Evolutionary conservation across 1,284 basidiomycete species (phyloP), one percentile per base, ranked within the genome.

Genomic region (Athelia sp.): DNA sequence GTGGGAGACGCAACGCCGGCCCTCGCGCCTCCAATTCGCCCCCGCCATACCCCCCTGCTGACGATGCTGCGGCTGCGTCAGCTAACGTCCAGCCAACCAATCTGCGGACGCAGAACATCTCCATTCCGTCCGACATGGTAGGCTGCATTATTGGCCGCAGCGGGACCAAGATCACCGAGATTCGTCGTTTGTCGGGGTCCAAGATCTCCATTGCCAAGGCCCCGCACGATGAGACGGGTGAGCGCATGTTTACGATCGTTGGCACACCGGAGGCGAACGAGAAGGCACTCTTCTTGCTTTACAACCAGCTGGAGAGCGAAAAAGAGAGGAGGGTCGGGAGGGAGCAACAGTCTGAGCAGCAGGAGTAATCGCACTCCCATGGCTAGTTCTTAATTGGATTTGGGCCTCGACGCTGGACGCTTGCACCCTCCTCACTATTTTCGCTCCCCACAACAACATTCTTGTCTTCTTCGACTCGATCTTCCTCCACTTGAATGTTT

Each of bases 241-340:
- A 99, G 74, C 81, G 96, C 59, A 98, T 99, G 95, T 99, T 99
- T 73, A 98, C 97, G 52, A 98, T 99, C 65, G 82, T 98, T 53
- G 96, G 96, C 51, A 95, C 94, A 4, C 89, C 93, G 46, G 95
- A 98, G 71, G 89, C 92, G 56, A 95, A 94, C 65, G 95, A 97
- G 73, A 94, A 95, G 72, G 96, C 96, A 2, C 75, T 99, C 49
- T 98, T 96, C 79, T 74, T 99, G 56, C 80, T 99, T 53, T 99
- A 99, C 76, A 96, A 97, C 64, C 93, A 96, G 67, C 76, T 97
- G 58, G 94, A 97, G 73, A 93, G 86, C 63, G 93, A 96, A 79
- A 96, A 96, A 75, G 91, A 94, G 72, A 79, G 92, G 66, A 78
- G 93, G 62, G 88, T 93, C 52, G 88, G 87, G 48, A 76, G 85